These are phyloP conservation scores for Diplodia mutila DNA, from an alignment of 2,329 filamentous ascomycete genomes.

Conservation along the genomic window DNA sequence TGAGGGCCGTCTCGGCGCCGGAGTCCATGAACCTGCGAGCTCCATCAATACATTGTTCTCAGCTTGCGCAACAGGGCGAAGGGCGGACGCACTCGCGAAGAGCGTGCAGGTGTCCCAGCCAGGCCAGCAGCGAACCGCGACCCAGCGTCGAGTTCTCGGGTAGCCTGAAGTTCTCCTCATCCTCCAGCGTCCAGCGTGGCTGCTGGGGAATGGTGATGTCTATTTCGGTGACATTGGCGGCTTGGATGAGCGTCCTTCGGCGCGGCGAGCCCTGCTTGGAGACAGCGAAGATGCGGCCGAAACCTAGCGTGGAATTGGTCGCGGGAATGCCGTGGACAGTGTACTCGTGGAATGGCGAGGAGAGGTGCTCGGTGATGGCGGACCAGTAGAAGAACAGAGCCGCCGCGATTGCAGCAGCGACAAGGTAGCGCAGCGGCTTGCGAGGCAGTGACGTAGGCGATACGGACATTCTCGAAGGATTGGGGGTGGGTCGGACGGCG, in stretches of 20 bases:
- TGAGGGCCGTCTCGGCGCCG: constrained; percentile 46
- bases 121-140: constrained; percentile 48
- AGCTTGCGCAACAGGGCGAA: neutral
- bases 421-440: constrained; percentile 25
- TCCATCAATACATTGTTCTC: neutral
- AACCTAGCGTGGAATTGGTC: constrained; percentile 44
- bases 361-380: constrained; percentile 2
- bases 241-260: constrained; percentile 45
- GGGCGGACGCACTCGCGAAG: constrained; percentile 40
- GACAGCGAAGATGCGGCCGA: constrained; percentile 48
- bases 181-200: constrained; percentile 47
- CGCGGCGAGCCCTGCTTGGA: constrained; percentile 46
- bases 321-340: constrained; percentile 26
- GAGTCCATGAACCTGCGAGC: constrained; percentile 47
- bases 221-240: constrained; percentile 48
- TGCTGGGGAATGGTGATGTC: constrained; percentile 49
- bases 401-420: constrained; percentile 17
- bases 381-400: constrained; percentile 24
- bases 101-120: constrained; percentile 50
- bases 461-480: constrained; percentile 21
- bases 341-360: constrained; percentile 7
- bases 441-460: constrained; percentile 27
- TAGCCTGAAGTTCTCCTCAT: constrained; percentile 44
- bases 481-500: neutral
- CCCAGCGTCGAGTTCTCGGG: constrained; percentile 36